Conservation (phyloP, 345 rosid genomes). For the Alliaria petiolata region DNA sequence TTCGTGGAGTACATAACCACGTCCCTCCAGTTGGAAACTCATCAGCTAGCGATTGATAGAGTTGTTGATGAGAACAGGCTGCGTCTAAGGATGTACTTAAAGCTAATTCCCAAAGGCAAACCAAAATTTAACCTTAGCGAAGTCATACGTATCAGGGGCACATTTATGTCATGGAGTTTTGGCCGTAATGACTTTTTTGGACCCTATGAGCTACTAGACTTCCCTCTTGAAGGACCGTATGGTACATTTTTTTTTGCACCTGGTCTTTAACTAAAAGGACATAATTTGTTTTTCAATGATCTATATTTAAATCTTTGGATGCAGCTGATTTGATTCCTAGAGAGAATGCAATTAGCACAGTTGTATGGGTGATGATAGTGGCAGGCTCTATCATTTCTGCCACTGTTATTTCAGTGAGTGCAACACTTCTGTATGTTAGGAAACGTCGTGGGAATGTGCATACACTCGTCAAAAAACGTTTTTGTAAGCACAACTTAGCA, state of each 20-base stretch:
- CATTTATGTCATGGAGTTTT: constrained; percentile 58
- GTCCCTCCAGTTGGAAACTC: constrained; percentile 44
- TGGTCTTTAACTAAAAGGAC: background rate
- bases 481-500: constrained; percentile 45
- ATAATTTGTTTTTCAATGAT: background rate
- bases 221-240: constrained; percentile 64
- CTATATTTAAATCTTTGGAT: background rate
- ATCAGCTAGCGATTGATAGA: constrained; percentile 55
- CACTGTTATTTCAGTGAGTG: constrained; percentile 37
- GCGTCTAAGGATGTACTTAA: constrained; percentile 36
- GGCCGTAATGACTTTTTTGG: constrained; percentile 50
- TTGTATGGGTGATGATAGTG: constrained; percentile 46
- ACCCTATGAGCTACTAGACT: constrained; percentile 84
- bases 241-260: constrained; percentile 42
- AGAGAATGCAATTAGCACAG: constrained; percentile 34
- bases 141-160: constrained; percentile 48
- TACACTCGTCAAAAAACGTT: constrained; percentile 45
- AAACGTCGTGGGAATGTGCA: constrained; percentile 29
- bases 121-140: constrained; percentile 43
- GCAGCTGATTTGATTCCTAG: background rate
- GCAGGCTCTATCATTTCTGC: constrained; percentile 42
- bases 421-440: constrained; percentile 42
- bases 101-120: constrained; percentile 17
- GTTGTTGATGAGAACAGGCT: constrained; percentile 53
- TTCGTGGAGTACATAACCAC: constrained; percentile 51